phyloP scores from a whole-genome alignment of 2,329 filamentous ascomycete genomes.

The Colletotrichum coccodes region DNA sequence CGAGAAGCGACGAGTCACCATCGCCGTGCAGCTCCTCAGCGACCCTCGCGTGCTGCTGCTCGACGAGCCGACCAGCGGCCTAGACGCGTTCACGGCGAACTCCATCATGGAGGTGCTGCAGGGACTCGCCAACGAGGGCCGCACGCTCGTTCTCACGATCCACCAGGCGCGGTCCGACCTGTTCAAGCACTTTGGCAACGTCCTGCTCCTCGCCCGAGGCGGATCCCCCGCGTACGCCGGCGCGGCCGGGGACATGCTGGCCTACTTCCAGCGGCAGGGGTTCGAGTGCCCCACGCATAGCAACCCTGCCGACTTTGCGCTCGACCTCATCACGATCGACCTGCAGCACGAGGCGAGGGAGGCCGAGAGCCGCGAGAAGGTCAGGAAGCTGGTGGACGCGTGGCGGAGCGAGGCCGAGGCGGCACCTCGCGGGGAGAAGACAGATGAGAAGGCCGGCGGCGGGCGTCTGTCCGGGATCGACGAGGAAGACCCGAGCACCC shows the following conservation, averaged over 20 bases:
- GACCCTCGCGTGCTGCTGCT: constrained; percentile 78
- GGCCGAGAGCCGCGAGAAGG: constrained; percentile 69
- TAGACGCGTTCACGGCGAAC: constrained; percentile 81
- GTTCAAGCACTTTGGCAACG: constrained; percentile 76
- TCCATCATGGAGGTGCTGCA: constrained; percentile 81
- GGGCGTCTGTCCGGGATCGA: constrained; percentile 40
- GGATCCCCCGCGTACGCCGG: constrained; percentile 77
- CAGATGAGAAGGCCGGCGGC: constrained; percentile 30
- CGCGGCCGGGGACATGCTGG: constrained; percentile 69
- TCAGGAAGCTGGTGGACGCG: constrained; percentile 67
- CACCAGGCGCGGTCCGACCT: constrained; percentile 81
- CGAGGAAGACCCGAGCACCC: constrained; percentile 37
- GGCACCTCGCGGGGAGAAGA: not conserved
- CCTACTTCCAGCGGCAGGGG: constrained; percentile 69
- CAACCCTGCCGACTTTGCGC: constrained; percentile 81
- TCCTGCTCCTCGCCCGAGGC: constrained; percentile 76
- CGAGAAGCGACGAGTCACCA: constrained; percentile 81
- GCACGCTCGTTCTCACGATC: constrained; percentile 80
- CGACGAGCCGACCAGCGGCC: constrained; percentile 80
- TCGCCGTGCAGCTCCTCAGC: constrained; percentile 81
- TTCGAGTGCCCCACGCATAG: constrained; percentile 74
- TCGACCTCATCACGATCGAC: constrained; percentile 82
- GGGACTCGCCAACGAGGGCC: constrained; percentile 76
- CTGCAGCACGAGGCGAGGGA: constrained; percentile 74
- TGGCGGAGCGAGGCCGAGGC: constrained; percentile 55